Evolutionary conservation across 306 rosid species (phyloP).

Genomic region (Malus sylvestris): DNA sequence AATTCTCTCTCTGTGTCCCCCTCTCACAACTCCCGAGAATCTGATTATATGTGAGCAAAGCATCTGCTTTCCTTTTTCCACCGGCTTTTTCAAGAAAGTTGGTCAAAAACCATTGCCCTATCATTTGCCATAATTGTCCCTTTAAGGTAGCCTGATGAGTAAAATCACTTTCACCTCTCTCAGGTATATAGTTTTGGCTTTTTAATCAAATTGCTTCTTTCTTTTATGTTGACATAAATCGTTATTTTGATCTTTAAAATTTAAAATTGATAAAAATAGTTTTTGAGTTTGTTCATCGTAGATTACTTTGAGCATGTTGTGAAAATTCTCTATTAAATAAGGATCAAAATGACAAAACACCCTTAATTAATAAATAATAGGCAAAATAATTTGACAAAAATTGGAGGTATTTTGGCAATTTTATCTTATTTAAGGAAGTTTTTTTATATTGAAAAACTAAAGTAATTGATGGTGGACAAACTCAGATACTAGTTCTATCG

Average conservation of each 20-base stretch:
- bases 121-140: slow-evolving; percentile 10
- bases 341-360: too few relatives aligned
- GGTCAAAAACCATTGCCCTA: not conserved
- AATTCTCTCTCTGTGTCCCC: not conserved
- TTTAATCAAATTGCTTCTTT: too few relatives aligned
- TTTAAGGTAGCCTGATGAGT: not conserved
- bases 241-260: too few relatives aligned
- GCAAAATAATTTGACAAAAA: too few relatives aligned
- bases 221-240: too few relatives aligned
- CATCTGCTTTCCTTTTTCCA: slow-evolving; percentile 21
- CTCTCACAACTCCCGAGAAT: slow-evolving; percentile 19
- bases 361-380: too few relatives aligned
- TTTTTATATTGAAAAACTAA: too few relatives aligned
- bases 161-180: not conserved
- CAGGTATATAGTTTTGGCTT: too few relatives aligned
- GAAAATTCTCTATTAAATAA: fast-evolving
- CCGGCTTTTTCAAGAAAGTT: slow-evolving; percentile 16
- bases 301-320: fast-evolving
- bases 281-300: fast-evolving
- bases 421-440: too few relatives aligned
- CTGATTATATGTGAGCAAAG: not conserved
- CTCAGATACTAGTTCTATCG: too few relatives aligned
- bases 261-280: fast-evolving
- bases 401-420: too few relatives aligned
- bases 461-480: too few relatives aligned